Percentiles rank a stretch among this genome's conserved stretches.
These are phyloP conservation scores for Pseudognaphalium luteoalbum DNA, from an alignment of 129 eudicot genomes.

Conservation along the genomic window DNA sequence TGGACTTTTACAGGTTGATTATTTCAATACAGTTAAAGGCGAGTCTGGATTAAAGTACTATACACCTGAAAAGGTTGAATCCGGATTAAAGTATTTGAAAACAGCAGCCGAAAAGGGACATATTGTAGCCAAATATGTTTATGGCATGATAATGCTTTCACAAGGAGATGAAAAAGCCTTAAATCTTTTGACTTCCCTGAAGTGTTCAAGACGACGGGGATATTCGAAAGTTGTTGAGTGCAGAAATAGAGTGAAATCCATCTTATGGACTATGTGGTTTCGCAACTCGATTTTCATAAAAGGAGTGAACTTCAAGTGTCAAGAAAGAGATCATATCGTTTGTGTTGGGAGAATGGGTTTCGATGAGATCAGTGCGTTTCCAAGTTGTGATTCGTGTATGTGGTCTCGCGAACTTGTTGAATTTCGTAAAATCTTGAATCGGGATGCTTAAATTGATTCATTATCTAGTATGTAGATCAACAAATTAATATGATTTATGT, in stretches of 20 bases:
- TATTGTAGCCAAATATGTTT: conserved; percentile 15
- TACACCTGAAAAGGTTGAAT: too few species aligned
- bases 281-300: background rate
- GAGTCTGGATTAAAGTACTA: background rate
- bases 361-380: background rate
- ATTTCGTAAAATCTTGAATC: background rate
- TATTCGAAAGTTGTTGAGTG: background rate
- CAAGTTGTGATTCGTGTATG: background rate
- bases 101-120: conserved; percentile 15
- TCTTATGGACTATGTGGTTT: background rate
- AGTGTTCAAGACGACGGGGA: background rate
- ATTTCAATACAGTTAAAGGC: background rate
- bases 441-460: background rate
- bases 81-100: conserved; percentile 5
- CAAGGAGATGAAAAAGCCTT: conserved; percentile 1
- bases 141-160: background rate
- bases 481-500: background rate
- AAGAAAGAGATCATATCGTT: background rate
- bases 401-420: background rate
- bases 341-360: background rate
- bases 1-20: background rate
- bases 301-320: background rate
- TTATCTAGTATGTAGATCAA: background rate
- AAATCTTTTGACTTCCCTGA: background rate
- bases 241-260: background rate